Evolutionary conservation across 2,329 filamentous ascomycete genomes (phyloP), one percentile per base, ranked within the genome.

Genomic region (Pseudocercospora musae): DNA sequence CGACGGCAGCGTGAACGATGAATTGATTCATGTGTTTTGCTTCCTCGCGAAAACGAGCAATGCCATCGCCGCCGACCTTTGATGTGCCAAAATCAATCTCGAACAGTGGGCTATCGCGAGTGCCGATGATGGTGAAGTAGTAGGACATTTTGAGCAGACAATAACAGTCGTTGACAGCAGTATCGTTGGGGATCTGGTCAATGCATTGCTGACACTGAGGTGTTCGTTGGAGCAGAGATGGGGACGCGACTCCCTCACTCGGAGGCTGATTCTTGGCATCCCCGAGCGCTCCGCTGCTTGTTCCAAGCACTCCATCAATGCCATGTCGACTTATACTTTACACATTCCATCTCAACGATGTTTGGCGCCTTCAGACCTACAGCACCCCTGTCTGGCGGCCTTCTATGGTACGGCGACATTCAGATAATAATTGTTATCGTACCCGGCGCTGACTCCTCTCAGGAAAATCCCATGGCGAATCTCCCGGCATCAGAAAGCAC

Each of bases 381-480:
- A 49, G 89, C 87, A 68, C 82, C 90, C 62, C 82, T 96, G 23
- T 88, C 87, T 60, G 85, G 90, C 66, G 92, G 92, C 78, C 87
- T 96, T 59, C 83, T 96, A 70, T 96, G 92, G 89, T 92, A 83
- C 52, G 78, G 68, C 11, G 27, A 18, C 18, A 25, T 13, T 2
- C 25, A 40, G 23, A 4, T 9, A 27, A 23, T 11, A 27, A 23
- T 11, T 8, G 9, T 37, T n/a, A 31, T 20, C 18, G 18, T 46
- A 13, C n/a, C 25, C 23, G 13, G 18, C 18, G 11, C 57, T 64
- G 21, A 64, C 54, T 21, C 20, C 20, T n/a, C 21, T 40, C 71
- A 87, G 91, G 95, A 99, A 99, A 87, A 92, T 90, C 72, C 95
- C 95, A 70, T 99, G 93, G 93, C 89, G 95, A 65, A 87, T 99